Percentiles rank a stretch among this genome's conserved stretches.
phyloP scores from a whole-genome alignment of 306 rosid species.

The Hippophae tibetana region DNA sequence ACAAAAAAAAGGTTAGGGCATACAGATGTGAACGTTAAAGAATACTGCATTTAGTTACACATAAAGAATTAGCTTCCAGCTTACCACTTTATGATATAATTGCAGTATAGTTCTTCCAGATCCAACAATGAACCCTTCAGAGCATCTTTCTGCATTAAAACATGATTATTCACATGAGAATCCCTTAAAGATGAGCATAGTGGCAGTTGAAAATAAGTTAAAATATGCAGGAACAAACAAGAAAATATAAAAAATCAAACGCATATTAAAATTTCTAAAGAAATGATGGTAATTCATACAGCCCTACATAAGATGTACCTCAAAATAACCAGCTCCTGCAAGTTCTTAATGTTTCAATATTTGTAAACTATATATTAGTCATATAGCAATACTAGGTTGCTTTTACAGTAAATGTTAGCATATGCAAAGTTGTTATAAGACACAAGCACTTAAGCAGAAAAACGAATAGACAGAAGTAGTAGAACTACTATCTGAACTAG shows the following conservation, averaged over 20 bases:
- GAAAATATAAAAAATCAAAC: not conserved
- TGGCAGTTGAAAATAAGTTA: not conserved
- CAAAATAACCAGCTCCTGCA: too few relatives aligned
- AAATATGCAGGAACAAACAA: not conserved
- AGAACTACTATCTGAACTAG: too few relatives aligned
- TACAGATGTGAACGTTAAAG: not conserved
- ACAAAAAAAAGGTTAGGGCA: not conserved
- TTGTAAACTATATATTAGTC: too few relatives aligned
- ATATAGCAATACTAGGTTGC: too few relatives aligned
- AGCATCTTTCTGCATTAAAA: conserved; percentile 30
- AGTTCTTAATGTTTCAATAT: too few relatives aligned
- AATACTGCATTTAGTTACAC: not conserved
- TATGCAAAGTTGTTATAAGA: too few relatives aligned
- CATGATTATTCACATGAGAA: not conserved
- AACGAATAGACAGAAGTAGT: too few relatives aligned
- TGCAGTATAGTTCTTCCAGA: conserved; percentile 45
- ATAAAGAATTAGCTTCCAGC: conserved; percentile 8
- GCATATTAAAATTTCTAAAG: not conserved
- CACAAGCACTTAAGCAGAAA: too few relatives aligned
- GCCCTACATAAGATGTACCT: too few relatives aligned
- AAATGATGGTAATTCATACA: too few relatives aligned
- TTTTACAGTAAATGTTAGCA: too few relatives aligned
- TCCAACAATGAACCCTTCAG: conserved; percentile 18
- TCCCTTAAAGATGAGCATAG: not conserved
- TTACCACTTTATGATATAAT: conserved; percentile 47